These are phyloP conservation scores for Babesia bigemina DNA, from an alignment of 169 alveolate species.

Conservation along the genomic window DNA sequence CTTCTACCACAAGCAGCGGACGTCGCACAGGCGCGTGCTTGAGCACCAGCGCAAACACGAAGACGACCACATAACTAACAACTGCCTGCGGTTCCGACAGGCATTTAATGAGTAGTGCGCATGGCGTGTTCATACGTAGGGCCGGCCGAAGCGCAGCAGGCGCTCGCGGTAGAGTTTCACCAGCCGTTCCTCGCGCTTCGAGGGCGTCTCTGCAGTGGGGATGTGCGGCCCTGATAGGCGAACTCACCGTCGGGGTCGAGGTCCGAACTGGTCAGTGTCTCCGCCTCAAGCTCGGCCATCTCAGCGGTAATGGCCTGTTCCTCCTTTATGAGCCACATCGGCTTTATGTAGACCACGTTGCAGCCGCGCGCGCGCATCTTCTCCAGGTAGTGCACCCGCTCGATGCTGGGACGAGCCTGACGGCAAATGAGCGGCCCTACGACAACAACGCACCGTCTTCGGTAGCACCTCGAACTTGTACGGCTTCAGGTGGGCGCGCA, in stretches of 20 bases:
- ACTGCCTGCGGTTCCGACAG: constrained; percentile 19
- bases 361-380: constrained; percentile 85
- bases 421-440: neutral
- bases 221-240: neutral
- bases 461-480: constrained; percentile 84
- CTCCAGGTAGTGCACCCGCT: constrained; percentile 80
- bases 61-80: neutral
- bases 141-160: constrained; percentile 32
- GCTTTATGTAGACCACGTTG: constrained; percentile 83
- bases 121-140: constrained; percentile 13
- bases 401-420: constrained; percentile 82
- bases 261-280: constrained; percentile 41
- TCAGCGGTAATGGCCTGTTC: constrained; percentile 75
- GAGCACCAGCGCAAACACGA: constrained; percentile 24
- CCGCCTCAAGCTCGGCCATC: constrained; percentile 79
- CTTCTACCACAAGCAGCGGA: constrained; percentile 23
- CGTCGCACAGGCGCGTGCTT: constrained; percentile 7
- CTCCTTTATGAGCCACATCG: constrained; percentile 87
- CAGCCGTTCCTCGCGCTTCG: constrained; percentile 35
- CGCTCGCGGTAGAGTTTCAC: constrained; percentile 47
- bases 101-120: neutral
- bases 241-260: constrained; percentile 27
- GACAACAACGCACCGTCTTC: constrained; percentile 61
- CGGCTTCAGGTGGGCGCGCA: constrained; percentile 87
- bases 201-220: constrained; percentile 11